phyloP scores from a whole-genome alignment of 768 basidiomycete species.

The Pulveroboletus ravenelii region DNA sequence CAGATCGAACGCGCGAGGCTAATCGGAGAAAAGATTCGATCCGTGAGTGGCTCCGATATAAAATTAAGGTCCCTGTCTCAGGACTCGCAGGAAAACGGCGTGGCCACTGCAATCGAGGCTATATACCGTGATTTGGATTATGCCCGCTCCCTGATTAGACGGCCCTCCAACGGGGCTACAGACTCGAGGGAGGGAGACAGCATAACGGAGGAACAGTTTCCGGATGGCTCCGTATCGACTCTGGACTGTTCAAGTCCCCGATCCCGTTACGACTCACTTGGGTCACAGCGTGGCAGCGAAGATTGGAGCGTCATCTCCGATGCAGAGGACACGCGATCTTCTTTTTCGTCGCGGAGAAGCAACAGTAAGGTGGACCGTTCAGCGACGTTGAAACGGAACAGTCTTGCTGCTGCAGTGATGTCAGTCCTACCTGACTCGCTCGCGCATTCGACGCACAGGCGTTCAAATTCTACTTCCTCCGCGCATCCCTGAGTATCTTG shows the following conservation, averaged over 20 bases:
- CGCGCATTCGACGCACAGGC: slow-evolving; percentile 38
- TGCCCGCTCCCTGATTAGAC: slow-evolving; percentile 82
- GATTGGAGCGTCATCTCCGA: slow-evolving; percentile 90
- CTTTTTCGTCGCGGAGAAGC: slow-evolving; percentile 48
- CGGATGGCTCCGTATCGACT: slow-evolving; percentile 26
- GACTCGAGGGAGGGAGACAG: slow-evolving; percentile 17
- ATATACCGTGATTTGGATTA: slow-evolving; percentile 97
- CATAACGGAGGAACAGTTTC: slow-evolving; percentile 32
- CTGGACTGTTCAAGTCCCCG: slow-evolving; percentile 31
- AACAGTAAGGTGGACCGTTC: slow-evolving; percentile 34
- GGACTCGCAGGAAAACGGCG: slow-evolving; percentile 82
- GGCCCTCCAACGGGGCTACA: slow-evolving; percentile 25
- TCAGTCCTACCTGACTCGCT: slow-evolving; percentile 57
- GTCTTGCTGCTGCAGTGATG: slow-evolving; percentile 56
- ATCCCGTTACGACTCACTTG: slow-evolving; percentile 53
- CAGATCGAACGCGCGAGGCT: slow-evolving; percentile 82
- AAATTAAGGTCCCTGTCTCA: background rate
- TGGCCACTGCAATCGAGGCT: slow-evolving; percentile 85
- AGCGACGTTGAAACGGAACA: slow-evolving; percentile 51
- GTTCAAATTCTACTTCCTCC: slow-evolving; percentile 34
- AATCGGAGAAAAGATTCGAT: slow-evolving; percentile 83
- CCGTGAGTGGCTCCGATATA: slow-evolving; percentile 40
- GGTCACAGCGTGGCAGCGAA: slow-evolving; percentile 60
- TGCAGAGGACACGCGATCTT: slow-evolving; percentile 55
- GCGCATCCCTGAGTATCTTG: slow-evolving; percentile 17